Evolutionary conservation across 2,329 filamentous ascomycete genomes (phyloP).

Genomic region (Stagonosporopsis chrysanthemi): DNA sequence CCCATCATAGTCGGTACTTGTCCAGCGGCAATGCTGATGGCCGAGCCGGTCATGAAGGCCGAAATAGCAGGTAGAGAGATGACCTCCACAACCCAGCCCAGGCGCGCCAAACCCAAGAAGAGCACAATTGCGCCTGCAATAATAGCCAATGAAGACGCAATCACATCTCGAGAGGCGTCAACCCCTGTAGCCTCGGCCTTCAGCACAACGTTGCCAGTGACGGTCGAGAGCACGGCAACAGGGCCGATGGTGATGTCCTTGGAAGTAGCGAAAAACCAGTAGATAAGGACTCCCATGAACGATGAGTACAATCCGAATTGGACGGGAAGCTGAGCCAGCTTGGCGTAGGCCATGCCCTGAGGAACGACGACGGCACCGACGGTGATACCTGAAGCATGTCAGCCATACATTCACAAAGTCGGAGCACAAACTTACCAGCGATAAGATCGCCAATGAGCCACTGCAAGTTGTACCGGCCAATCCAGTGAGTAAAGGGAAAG

Average conservation of each 20-base stretch:
- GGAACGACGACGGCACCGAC: slow-evolving; percentile 87
- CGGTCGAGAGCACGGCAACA: slow-evolving; percentile 91
- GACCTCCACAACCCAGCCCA: slow-evolving; percentile 92
- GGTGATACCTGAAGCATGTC: slow-evolving; percentile 64
- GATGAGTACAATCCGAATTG: slow-evolving; percentile 93
- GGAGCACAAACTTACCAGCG: slow-evolving; percentile 68
- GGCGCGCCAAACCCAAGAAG: slow-evolving; percentile 78
- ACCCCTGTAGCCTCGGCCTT: slow-evolving; percentile 60
- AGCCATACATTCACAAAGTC: neutral
- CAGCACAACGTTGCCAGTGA: slow-evolving; percentile 80
- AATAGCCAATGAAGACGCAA: slow-evolving; percentile 70
- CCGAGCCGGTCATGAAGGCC: slow-evolving; percentile 97
- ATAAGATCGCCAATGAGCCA: slow-evolving; percentile 91
- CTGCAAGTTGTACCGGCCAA: slow-evolving; percentile 83
- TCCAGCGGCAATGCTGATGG: slow-evolving; percentile 84
- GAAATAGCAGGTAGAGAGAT: slow-evolving; percentile 91
- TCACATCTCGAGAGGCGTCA: slow-evolving; percentile 53
- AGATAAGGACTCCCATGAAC: slow-evolving; percentile 93
- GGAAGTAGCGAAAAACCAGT: slow-evolving; percentile 98
- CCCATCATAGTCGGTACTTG: slow-evolving; percentile 86
- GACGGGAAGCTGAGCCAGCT: slow-evolving; percentile 76
- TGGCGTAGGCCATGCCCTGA: slow-evolving; percentile 94
- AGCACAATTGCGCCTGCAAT: slow-evolving; percentile 82
- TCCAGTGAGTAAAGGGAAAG: slow-evolving; percentile 93
- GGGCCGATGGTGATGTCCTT: slow-evolving; percentile 99